Evolutionary conservation across 2,329 filamentous ascomycete species (phyloP).

Genomic region (Alternaria tenuissima): DNA sequence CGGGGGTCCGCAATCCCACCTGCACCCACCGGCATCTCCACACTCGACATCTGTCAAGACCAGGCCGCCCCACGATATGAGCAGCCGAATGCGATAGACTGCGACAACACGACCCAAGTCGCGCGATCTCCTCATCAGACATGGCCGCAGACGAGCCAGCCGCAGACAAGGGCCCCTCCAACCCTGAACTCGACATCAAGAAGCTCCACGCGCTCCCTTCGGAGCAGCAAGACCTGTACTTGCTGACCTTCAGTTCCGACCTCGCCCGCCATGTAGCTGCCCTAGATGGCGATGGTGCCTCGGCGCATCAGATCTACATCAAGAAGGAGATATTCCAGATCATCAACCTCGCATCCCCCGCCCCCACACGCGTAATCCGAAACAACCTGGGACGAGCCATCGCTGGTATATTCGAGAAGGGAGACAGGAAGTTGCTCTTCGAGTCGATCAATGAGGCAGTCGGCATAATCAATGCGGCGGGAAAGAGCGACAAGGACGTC

Average conservation of each 20-base stretch:
- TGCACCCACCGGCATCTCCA: slow-evolving; percentile 27
- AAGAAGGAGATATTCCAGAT: slow-evolving; percentile 96
- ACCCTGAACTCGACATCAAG: slow-evolving; percentile 84
- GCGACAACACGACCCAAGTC: slow-evolving; percentile 11
- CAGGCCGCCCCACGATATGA: slow-evolving; percentile 31
- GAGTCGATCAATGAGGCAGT: slow-evolving; percentile 93
- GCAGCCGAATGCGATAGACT: slow-evolving; percentile 15
- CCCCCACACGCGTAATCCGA: slow-evolving; percentile 86
- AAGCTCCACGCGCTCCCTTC: slow-evolving; percentile 89
- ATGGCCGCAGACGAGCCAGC: slow-evolving; percentile 42
- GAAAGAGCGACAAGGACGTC: slow-evolving; percentile 79
- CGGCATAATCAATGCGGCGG: slow-evolving; percentile 71
- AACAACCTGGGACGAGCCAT: slow-evolving; percentile 89
- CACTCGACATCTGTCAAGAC: slow-evolving; percentile 27
- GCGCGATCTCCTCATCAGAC: slow-evolving; percentile 18
- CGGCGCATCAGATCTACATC: slow-evolving; percentile 86
- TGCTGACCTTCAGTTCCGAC: slow-evolving; percentile 86
- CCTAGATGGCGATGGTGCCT: slow-evolving; percentile 80
- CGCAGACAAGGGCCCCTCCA: slow-evolving; percentile 54
- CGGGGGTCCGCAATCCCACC: slow-evolving; percentile 36
- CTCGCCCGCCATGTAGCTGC: slow-evolving; percentile 80
- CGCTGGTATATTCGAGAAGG: slow-evolving; percentile 80
- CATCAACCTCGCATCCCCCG: slow-evolving; percentile 80
- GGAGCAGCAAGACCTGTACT: slow-evolving; percentile 94
- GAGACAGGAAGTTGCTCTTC: slow-evolving; percentile 90